Percentiles rank a stretch among this genome's conserved stretches.
These are phyloP conservation scores for Mycena amicta DNA, from an alignment of 768 basidiomycete species.

Conservation along the genomic window DNA sequence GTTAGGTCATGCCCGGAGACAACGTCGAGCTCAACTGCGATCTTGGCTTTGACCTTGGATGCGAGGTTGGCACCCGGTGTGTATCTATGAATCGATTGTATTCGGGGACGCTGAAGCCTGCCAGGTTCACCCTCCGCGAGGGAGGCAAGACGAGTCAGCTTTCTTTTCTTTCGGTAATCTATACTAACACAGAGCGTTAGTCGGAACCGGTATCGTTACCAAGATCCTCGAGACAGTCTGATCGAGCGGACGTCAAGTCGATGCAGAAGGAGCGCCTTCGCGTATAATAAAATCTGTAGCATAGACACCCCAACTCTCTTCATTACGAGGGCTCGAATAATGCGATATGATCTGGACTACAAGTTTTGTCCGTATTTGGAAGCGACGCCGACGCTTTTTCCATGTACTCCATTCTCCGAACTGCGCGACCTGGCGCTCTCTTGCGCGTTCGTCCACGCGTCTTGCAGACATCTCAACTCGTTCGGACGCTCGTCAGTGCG, in stretches of 20 bases:
- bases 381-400: neutral
- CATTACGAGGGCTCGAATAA: slow-evolving; percentile 19
- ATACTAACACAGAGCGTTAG: slow-evolving; percentile 37
- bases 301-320: slow-evolving; percentile 18
- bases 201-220: slow-evolving; percentile 94
- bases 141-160: slow-evolving; percentile 87
- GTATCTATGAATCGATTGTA: slow-evolving; percentile 18
- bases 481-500: slow-evolving; percentile 66
- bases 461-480: slow-evolving; percentile 31
- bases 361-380: too few species aligned
- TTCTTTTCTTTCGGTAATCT: slow-evolving; percentile 9
- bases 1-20: slow-evolving; percentile 94
- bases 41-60: slow-evolving; percentile 83
- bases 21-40: slow-evolving; percentile 91
- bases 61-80: slow-evolving; percentile 83
- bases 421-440: slow-evolving; percentile 20
- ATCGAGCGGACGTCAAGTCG: too few species aligned
- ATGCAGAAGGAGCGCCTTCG: neutral
- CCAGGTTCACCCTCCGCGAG: slow-evolving; percentile 87
- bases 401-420: slow-evolving; percentile 33
- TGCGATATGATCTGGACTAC: too few species aligned
- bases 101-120: slow-evolving; percentile 8
- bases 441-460: slow-evolving; percentile 28
- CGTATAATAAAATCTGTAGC: slow-evolving; percentile 15
- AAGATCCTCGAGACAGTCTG: slow-evolving; percentile 61